A percentile compares a stretch with the other conserved stretches of the same genome.
These are phyloP conservation scores for Raffaelea deltoideospora DNA, from an alignment of 2,329 filamentous ascomycete species.

Conservation along the genomic window DNA sequence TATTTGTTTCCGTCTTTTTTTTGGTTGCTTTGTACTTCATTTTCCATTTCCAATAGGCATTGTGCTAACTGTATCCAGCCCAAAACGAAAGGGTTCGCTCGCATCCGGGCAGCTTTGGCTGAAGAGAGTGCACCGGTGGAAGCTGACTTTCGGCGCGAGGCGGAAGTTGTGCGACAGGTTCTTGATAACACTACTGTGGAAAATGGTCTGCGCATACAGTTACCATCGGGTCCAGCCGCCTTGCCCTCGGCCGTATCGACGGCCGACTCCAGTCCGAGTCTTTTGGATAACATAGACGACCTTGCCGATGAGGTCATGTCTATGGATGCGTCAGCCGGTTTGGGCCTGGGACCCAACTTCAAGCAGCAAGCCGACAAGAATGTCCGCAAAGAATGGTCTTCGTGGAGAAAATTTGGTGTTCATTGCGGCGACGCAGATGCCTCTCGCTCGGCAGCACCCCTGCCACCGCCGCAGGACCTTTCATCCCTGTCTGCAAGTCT, in stretches of 20 bases:
- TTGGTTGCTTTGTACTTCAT: background rate
- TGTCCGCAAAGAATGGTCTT: no score
- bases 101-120: conserved; percentile 75
- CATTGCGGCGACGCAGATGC: conserved; percentile 1
- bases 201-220: no score
- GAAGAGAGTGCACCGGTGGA: conserved; percentile 84
- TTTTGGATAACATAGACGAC: conserved; percentile 46
- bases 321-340: conserved; percentile 27
- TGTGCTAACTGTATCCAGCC: conserved; percentile 45
- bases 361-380: conserved; percentile 35
- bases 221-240: conserved; percentile 17
- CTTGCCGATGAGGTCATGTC: conserved; percentile 56
- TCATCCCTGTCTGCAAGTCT: conserved; percentile 45
- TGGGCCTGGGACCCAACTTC: conserved; percentile 48
- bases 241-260: conserved; percentile 27
- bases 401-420: no score
- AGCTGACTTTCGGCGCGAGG: conserved; percentile 76
- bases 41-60: no score
- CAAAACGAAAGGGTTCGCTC: conserved; percentile 90
- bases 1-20: background rate
- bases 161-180: conserved; percentile 89
- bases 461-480: conserved; percentile 47
- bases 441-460: conserved; percentile 34
- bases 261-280: conserved; percentile 51
- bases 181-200: conserved; percentile 45